Conservation (phyloP, 139 green algal species). For the Volvox africanus region DNA sequence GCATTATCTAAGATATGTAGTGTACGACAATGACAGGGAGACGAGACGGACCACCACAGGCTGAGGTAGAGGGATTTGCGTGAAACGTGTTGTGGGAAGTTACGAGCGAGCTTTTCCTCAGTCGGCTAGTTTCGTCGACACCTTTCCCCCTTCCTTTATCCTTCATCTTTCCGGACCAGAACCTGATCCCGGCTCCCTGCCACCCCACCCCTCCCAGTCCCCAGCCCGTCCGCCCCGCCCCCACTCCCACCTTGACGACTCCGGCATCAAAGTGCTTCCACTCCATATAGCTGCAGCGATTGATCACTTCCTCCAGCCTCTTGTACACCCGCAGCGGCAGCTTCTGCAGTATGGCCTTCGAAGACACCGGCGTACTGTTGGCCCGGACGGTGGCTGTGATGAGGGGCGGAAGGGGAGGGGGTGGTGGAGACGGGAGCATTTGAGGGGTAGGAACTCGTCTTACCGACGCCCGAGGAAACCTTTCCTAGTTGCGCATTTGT, state of each 20-base stretch:
- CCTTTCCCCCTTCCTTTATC: not conserved
- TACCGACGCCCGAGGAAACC: no score
- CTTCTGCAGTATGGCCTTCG: slow-evolving; percentile 69
- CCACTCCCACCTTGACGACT: slow-evolving; percentile 64
- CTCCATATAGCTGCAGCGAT: slow-evolving; percentile 62
- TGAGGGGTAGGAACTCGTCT: no score
- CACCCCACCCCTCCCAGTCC: not conserved
- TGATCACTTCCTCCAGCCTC: slow-evolving; percentile 66
- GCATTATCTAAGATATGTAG: no score
- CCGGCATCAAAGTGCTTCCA: slow-evolving; percentile 77
- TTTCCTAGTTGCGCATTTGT: no score
- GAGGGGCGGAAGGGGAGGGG: not conserved
- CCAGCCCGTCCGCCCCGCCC: not conserved
- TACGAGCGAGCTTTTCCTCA: no score
- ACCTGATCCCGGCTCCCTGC: not conserved
- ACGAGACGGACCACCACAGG: no score
- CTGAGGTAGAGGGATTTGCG: no score
- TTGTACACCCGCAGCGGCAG: slow-evolving; percentile 64
- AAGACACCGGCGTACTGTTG: slow-evolving; percentile 55
- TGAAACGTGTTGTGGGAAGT: no score
- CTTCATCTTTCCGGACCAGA: not conserved
- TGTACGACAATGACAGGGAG: no score
- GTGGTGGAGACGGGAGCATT: not conserved
- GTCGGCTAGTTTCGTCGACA: not conserved
- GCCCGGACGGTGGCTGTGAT: slow-evolving; percentile 51